Evolutionary conservation across 1,139 yeast genomes (phyloP).

Genomic region (Pichia sp.): DNA sequence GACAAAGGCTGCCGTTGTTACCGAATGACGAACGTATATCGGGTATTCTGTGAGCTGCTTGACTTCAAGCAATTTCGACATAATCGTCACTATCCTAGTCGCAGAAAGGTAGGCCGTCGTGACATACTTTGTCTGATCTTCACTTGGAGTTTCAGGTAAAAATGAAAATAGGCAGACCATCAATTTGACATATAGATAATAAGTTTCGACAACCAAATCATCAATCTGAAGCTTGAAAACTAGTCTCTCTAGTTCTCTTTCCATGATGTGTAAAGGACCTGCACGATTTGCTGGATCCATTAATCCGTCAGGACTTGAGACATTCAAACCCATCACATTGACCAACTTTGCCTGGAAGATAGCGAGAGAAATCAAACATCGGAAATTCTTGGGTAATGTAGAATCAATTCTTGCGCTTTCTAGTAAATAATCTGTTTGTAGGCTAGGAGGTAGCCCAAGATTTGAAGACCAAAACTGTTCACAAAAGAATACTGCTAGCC

Average conservation of each 20-base stretch:
- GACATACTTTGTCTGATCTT: constrained; percentile 81
- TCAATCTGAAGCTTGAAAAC: constrained; percentile 58
- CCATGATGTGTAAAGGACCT: constrained; percentile 68
- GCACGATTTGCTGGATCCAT: constrained; percentile 82
- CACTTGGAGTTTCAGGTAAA: constrained; percentile 84
- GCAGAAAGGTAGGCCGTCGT: constrained; percentile 78
- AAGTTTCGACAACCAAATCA: constrained; percentile 72
- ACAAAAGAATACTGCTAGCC: constrained; percentile 83
- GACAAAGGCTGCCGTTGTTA: constrained; percentile 73
- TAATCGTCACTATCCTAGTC: constrained; percentile 74
- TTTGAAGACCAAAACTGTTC: constrained; percentile 91
- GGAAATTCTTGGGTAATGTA: constrained; percentile 63
- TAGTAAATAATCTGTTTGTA: constrained; percentile 76
- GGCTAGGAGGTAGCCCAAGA: constrained; percentile 82
- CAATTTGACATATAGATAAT: constrained; percentile 70
- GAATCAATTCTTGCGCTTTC: constrained; percentile 74
- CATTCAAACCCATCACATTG: constrained; percentile 83
- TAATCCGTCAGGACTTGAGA: constrained; percentile 85
- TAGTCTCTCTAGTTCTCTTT: constrained; percentile 71
- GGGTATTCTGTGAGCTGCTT: constrained; percentile 79
- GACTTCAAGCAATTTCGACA: constrained; percentile 64
- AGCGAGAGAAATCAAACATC: constrained; percentile 68
- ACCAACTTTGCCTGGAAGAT: constrained; percentile 83
- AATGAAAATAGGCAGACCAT: constrained; percentile 89
- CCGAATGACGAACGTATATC: constrained; percentile 79